A percentile compares a stretch with the other conserved stretches of the same genome.
phyloP scores from a whole-genome alignment of 495 filamentous ascomycete genomes.

The Pyronema domesticum region DNA sequence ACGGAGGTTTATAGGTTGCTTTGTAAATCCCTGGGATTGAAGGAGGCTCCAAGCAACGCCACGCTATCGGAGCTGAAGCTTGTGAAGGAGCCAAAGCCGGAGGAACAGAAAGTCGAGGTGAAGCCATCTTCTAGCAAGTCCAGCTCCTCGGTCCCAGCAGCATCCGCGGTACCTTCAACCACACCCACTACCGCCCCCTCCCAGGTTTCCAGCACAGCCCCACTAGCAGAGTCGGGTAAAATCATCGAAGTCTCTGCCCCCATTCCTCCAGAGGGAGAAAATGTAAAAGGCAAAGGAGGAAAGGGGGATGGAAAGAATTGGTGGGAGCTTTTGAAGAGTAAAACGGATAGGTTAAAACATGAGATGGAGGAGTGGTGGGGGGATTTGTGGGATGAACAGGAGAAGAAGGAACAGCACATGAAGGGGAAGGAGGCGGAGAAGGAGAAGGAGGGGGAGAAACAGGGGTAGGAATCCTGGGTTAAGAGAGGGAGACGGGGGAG shows the following conservation, averaged over 20 bases:
- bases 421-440: neutral
- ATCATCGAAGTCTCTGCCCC: constrained; percentile 1
- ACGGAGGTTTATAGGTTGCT: constrained; percentile 89
- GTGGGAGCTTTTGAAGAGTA: constrained; percentile 16
- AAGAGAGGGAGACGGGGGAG: neutral
- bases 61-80: constrained; percentile 53
- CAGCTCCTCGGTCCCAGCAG: neutral
- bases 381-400: constrained; percentile 7
- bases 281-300: constrained; percentile 6
- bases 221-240: neutral
- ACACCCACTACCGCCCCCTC: neutral
- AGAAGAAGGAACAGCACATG: neutral
- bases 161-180: neutral
- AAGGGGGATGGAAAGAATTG: constrained; percentile 14
- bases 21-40: constrained; percentile 61
- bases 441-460: neutral
- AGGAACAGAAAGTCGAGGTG: neutral
- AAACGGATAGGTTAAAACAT: constrained; percentile 18
- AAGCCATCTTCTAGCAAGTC: neutral
- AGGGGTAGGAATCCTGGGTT: neutral
- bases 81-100: constrained; percentile 20
- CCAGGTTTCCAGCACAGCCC: neutral
- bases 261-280: neutral
- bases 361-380: constrained; percentile 22
- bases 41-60: constrained; percentile 46